These are phyloP conservation scores for Talaromyces albobiverticillius DNA, from an alignment of 2,329 filamentous ascomycete species.

Conservation along the genomic window DNA sequence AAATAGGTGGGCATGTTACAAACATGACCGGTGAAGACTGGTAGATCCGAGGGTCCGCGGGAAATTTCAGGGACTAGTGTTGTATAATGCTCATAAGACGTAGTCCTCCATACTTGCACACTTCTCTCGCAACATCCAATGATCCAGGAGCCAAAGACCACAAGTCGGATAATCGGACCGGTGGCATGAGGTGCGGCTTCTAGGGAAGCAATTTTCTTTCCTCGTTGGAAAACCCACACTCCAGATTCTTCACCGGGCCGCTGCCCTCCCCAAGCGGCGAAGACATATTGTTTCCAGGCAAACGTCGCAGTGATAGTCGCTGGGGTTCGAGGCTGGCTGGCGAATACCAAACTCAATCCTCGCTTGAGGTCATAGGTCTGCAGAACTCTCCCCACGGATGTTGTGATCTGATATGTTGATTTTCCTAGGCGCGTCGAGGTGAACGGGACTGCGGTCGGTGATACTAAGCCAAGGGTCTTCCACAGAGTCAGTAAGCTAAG, in stretches of 20 bases:
- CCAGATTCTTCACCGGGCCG: slow-evolving; percentile 51
- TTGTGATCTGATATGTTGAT: slow-evolving; percentile 95
- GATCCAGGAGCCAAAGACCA: slow-evolving; percentile 89
- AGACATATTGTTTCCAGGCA: slow-evolving; percentile 82
- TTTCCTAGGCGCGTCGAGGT: slow-evolving; percentile 85
- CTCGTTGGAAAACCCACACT: slow-evolving; percentile 88
- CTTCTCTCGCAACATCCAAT: slow-evolving; percentile 72
- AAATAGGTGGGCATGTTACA: slow-evolving; percentile 90
- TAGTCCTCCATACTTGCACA: slow-evolving; percentile 86
- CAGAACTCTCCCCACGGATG: slow-evolving; percentile 81
- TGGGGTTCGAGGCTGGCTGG: slow-evolving; percentile 87
- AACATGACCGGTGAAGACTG: slow-evolving; percentile 72
- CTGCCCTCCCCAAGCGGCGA: slow-evolving; percentile 80
- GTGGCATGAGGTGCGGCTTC: slow-evolving; percentile 60
- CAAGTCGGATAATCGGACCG: slow-evolving; percentile 71
- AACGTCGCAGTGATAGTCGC: slow-evolving; percentile 78
- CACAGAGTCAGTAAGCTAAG: slow-evolving; percentile 13
- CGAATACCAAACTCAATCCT: slow-evolving; percentile 87
- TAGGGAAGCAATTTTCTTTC: slow-evolving; percentile 77
- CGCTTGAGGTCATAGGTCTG: slow-evolving; percentile 94
- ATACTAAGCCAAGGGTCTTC: slow-evolving; percentile 89
- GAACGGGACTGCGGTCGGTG: slow-evolving; percentile 85
- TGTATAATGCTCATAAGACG: slow-evolving; percentile 84
- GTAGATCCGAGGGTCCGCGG: slow-evolving; percentile 53
- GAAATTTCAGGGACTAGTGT: slow-evolving; percentile 59